phyloP scores from a whole-genome alignment of 192 early-diverging fungal genomes.

The Pecoramyces ruminantium region DNA sequence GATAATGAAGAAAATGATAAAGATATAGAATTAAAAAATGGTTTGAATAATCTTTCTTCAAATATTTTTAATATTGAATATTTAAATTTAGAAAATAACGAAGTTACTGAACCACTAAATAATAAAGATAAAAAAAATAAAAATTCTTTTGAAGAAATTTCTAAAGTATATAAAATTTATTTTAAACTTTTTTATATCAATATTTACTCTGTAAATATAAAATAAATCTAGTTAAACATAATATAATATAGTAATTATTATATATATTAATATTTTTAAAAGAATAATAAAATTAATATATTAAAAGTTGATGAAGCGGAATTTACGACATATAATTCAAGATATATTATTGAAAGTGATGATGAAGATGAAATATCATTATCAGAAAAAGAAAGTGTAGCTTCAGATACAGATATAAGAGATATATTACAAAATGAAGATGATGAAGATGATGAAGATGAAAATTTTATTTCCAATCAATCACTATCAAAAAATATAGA shows the following conservation, averaged over 20 bases:
- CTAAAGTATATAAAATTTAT: no score
- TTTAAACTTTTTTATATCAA: no score
- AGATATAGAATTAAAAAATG: neutral
- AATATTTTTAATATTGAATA: neutral
- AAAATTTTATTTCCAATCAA: no score
- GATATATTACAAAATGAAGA: neutral
- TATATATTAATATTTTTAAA: no score
- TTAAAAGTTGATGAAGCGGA: neutral
- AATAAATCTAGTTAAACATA: no score
- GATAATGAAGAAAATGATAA: neutral
- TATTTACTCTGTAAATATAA: no score
- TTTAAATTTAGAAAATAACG: neutral
- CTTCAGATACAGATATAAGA: neutral
- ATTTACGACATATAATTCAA: neutral
- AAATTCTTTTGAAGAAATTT: neutral
- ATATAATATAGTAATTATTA: no score
- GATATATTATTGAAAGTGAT: neutral
- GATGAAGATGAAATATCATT: neutral
- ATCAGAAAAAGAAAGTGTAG: neutral
- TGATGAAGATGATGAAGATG: neutral
- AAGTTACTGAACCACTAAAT: neutral
- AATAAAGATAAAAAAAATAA: neutral
- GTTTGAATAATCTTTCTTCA: neutral
- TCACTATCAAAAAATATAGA: no score
- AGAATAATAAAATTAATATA: no score